Evolutionary conservation across 108 stramenopile genomes (phyloP), one percentile per base, ranked within the genome.

Genomic region (Parmales sp.): DNA sequence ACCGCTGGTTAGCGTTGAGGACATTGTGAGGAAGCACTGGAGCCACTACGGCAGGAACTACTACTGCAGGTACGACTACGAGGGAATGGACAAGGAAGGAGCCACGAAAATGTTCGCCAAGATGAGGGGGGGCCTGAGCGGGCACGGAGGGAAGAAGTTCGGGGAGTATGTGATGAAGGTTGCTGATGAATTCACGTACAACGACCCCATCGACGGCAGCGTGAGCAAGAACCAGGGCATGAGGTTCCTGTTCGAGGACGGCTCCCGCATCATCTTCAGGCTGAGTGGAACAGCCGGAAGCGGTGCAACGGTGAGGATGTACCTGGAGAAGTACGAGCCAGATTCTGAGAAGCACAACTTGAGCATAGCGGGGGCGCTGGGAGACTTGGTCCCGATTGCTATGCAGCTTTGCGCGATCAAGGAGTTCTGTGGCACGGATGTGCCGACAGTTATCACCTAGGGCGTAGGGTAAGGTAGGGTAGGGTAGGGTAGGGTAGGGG

Each of bases 401-500:
- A 84, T 98, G 39, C 81, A 86, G 41, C 79, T 99, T 36, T 89
- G 86, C 48, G 76, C 90, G 43, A 88, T 99, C 54, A 78, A 86
- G 68, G 88, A 77, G 39, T 89, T 92, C 79, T 89, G 92, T 23
- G 97, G 97, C 46, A 91, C 91, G 18, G 88, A 93, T 65, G 84
- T 85, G 45, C 97, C 99, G 36, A 98, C 96, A 38, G 99, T 99
- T 41, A 99, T 98, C 86, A 99, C 99, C 16, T 99, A 87, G 92
- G 36, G 41, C 16, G 41, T 43, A 43, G n/a, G n/a, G n/a, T n/a
- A n/a, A n/a, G n/a, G n/a, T n/a, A n/a, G n/a, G n/a, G n/a, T n/a
- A n/a, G n/a, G n/a, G n/a, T n/a, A n/a, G n/a, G n/a, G n/a, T n/a
- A n/a, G n/a, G n/a, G n/a, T n/a, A n/a, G n/a, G n/a, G n/a, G n/a